Evolutionary conservation across 148 eudicot genomes (phyloP), one percentile per base, ranked within the genome.

Genomic region (Diospyros lotus): DNA sequence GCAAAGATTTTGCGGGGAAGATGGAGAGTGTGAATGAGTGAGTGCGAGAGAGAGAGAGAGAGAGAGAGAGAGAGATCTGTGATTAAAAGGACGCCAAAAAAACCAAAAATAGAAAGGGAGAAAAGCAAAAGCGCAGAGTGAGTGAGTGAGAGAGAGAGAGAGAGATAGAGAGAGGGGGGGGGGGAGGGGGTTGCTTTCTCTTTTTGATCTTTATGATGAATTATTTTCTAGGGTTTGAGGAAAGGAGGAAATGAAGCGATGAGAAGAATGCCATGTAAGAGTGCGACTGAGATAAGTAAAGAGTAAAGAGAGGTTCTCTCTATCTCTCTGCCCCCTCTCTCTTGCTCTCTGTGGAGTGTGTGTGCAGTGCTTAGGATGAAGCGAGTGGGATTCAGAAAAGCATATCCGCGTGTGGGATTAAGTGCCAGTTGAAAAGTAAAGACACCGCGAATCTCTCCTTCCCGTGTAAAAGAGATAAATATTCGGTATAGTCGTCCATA

Each of bases 1-100:
- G 3, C n/a, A 46, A 41, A 42, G 50, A 43, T 71, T 58, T 71
- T 71, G 64, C 60, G 60, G 17, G n/a, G 60, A 56, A 56, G 60
- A 56, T 48, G 6, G 8, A 10, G 58, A 28, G 28, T 28, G 28
- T 28, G 28, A 28, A 28, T 28, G 28, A 28, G 28, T 28, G 28
- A 28, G 28, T 28, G 28, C 28, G 28, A 28, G 28, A 28, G 28
- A 28, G 17, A 15, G 18, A 14, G 60, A 56, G 17, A 15, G 18
- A 14, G 60, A 56, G 13, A 56, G 59, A 12, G 17, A 14, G 17
- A 15, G 18, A 14, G 60, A 56, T 14, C 60, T 56, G 15, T 56
- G 60, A 56, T 56, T 56, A 15, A 56, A 56, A 56, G 58, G 56
- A 12, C 7, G 2, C 56, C 10, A 6, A 53, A 53, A 2, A 12